Base-by-base conservation (phyloP, 345 rosid genomes). In the Aegle marmelos region DNA sequence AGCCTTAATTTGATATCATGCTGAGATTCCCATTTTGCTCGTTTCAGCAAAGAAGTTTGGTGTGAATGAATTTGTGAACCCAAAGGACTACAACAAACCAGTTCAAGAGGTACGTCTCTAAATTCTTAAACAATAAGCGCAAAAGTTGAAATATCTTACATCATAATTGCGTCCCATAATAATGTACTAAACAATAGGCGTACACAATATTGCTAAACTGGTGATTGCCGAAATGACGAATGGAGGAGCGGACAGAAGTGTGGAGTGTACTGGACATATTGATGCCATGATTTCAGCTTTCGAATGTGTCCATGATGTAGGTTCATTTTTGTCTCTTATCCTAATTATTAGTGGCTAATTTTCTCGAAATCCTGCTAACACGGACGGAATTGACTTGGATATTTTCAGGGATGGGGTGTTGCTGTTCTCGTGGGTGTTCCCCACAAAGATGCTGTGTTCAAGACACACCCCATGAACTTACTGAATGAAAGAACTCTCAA, bases 291-390 rank as follows among this genome's bases (percentile, higher is more conserved):
- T 86, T 53, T 85, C 90, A 0, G 87, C 91, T 11, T 86, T 88
- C n/a, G 88, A 88, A 83, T 87, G 90, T 70, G 88, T 83, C 48
- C 90, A 85, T 14, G 88, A 87, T 79, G 90, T 85, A 83, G 79
- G 30, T 68, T 6, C 74, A 10, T 65, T 16, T 0, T 0, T 3
- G 25, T 7, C 53, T 27, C 2, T 31, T 19, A 7, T 70, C 37
- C 16, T 13, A 17, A 11, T 41, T 2, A 37, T 10, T 19, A 22
- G 57, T 53, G 4, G 0, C 6, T 4, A 53, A 17, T 53, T 53
- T 19, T 53, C 22, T 53, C 0, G 0, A 50, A 21, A 11, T 34
- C 57, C 7, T 17, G 22, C 6, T 17, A 19, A 53, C 56, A 16
- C 21, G 1, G 57, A 53, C 8, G 2, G 22, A 53, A 17, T 53